These are phyloP conservation scores for Kwoniella heveanensis DNA, from an alignment of 768 basidiomycete species.

Conservation along the genomic window DNA sequence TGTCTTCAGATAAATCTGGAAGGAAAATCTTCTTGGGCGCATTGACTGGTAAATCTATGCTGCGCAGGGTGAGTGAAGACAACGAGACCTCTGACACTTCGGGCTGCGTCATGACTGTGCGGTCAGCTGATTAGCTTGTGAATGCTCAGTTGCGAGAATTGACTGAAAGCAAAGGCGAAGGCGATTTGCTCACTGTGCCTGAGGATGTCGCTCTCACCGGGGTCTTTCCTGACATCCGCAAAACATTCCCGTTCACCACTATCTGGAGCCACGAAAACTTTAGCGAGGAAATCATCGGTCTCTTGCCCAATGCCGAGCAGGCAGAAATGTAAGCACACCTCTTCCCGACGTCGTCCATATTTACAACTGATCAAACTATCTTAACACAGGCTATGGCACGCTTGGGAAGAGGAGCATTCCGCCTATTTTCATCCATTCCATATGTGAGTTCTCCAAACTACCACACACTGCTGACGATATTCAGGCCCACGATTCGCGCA, in stretches of 20 bases:
- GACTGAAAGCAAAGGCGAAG: constrained; percentile 33
- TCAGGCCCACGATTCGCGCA: constrained; percentile 46
- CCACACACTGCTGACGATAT: background rate
- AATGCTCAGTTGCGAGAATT: constrained; percentile 40
- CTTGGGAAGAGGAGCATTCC: constrained; percentile 48
- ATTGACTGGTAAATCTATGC: constrained; percentile 44
- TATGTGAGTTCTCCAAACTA: constrained; percentile 26
- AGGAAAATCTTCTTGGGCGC: constrained; percentile 45
- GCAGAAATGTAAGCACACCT: constrained; percentile 41
- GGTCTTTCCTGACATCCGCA: constrained; percentile 52
- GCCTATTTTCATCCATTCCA: constrained; percentile 52
- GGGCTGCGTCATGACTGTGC: too few relatives aligned
- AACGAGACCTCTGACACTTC: constrained; percentile 7
- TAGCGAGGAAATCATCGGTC: constrained; percentile 51
- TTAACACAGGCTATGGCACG: constrained; percentile 36
- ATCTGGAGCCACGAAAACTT: constrained; percentile 57
- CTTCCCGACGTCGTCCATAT: too few relatives aligned
- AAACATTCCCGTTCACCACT: constrained; percentile 56
- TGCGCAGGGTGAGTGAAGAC: constrained; percentile 43
- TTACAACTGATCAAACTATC: background rate
- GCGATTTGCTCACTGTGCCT: constrained; percentile 39
- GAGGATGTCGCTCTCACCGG: constrained; percentile 52
- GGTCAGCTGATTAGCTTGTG: too few relatives aligned
- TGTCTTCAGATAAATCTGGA: constrained; percentile 40
- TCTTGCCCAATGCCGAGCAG: constrained; percentile 48